These are phyloP conservation scores for Ustilago nuda DNA, from an alignment of 1,284 basidiomycete species.

Conservation along the genomic window DNA sequence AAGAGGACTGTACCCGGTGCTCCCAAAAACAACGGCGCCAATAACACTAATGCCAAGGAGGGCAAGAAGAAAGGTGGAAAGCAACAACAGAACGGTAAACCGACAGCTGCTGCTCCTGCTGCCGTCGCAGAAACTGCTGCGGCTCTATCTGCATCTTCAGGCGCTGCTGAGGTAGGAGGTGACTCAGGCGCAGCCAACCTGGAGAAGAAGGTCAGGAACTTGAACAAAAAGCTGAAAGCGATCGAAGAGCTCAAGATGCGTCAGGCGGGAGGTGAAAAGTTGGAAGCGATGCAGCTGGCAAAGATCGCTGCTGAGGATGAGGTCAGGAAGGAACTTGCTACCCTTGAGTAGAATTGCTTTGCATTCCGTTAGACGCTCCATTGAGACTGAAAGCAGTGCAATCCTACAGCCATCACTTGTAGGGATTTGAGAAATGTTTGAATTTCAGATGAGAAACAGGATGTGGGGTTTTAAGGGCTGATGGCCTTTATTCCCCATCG, in stretches of 20 bases:
- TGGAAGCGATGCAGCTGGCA: slow-evolving; percentile 92
- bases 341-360: slow-evolving; percentile 68
- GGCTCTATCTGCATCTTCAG: slow-evolving; percentile 18
- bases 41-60: slow-evolving; percentile 13
- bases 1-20: slow-evolving; percentile 59
- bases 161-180: slow-evolving; percentile 58
- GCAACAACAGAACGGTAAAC: slow-evolving; percentile 43
- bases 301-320: slow-evolving; percentile 91
- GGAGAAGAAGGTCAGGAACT: slow-evolving; percentile 76
- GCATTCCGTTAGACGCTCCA: too few species aligned
- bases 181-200: slow-evolving; percentile 45
- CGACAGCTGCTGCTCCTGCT: slow-evolving; percentile 22
- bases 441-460: neutral
- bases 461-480: neutral
- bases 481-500: slow-evolving; percentile 68
- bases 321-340: slow-evolving; percentile 81
- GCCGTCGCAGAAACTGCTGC: slow-evolving; percentile 16
- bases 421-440: neutral
- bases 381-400: neutral
- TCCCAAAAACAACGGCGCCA: slow-evolving; percentile 15
- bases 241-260: slow-evolving; percentile 95
- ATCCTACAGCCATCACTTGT: neutral
- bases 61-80: slow-evolving; percentile 47
- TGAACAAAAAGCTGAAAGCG: slow-evolving; percentile 93
- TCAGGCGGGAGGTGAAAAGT: slow-evolving; percentile 82